Evolutionary conservation across 2,329 filamentous ascomycete genomes (phyloP).

Genomic region (Aschersonia sp.): DNA sequence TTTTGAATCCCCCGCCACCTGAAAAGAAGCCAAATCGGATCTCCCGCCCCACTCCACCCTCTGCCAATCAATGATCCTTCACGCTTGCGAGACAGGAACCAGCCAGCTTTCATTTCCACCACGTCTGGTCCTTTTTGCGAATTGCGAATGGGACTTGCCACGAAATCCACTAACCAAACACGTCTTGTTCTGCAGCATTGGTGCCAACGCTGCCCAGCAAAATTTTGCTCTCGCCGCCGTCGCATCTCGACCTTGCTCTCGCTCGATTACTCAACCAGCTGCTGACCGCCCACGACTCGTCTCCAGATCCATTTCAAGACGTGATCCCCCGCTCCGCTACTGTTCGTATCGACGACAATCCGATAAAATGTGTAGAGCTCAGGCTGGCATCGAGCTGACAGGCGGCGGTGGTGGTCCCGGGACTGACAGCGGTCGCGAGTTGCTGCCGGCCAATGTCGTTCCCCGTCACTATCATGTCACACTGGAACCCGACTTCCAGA

Average conservation of each 20-base stretch:
- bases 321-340: conserved; percentile 26
- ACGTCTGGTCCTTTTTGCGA: too few species aligned
- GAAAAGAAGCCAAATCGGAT: too few species aligned
- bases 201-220: too few species aligned
- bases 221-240: too few species aligned
- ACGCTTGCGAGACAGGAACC: too few species aligned
- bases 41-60: too few species aligned
- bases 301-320: not conserved
- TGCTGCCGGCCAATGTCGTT: conserved; percentile 83
- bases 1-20: too few species aligned
- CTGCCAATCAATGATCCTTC: too few species aligned
- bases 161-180: too few species aligned
- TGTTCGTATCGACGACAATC: conserved; percentile 59
- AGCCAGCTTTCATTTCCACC: too few species aligned
- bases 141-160: too few species aligned
- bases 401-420: conserved; percentile 13
- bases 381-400: conserved; percentile 18
- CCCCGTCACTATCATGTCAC: conserved; percentile 87
- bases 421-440: conserved; percentile 42
- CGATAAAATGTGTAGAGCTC: conserved; percentile 48
- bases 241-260: not conserved
- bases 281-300: not conserved
- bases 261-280: not conserved
- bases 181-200: too few species aligned
- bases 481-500: conserved; percentile 79